Conservation (phyloP, 2,329 filamentous ascomycete genomes). For the Sporothrix luriei region DNA sequence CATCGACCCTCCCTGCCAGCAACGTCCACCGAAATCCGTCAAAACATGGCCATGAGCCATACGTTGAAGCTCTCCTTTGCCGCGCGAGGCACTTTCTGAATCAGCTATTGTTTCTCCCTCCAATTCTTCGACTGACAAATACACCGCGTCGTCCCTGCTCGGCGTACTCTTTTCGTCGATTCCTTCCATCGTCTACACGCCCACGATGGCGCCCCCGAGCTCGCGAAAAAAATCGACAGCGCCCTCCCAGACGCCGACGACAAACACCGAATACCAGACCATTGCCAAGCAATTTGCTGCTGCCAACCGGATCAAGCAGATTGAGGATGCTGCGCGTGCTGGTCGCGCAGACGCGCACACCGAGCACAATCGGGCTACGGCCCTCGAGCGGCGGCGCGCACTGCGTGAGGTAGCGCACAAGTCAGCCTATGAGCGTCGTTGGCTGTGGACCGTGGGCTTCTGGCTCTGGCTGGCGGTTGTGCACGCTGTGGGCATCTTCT, state of each 20-base stretch:
- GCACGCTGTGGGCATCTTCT: conserved; percentile 78
- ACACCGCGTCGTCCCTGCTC: background rate
- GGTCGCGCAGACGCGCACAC: conserved; percentile 40
- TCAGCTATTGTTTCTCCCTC: background rate
- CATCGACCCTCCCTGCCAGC: background rate
- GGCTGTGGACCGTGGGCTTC: conserved; percentile 65
- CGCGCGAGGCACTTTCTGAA: conserved; percentile 23
- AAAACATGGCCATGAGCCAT: conserved; percentile 29
- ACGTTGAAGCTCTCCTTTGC: conserved; percentile 22
- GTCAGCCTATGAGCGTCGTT: conserved; percentile 55
- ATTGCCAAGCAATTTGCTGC: conserved; percentile 58
- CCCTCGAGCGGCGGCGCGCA: conserved; percentile 50
- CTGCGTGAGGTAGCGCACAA: conserved; percentile 54
- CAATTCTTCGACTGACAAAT: background rate
- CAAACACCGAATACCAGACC: conserved; percentile 52
- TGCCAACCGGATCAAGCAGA: conserved; percentile 55
- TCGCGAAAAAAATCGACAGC: conserved; percentile 37
- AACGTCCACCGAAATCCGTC: too few species aligned
- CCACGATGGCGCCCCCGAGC: conserved; percentile 36
- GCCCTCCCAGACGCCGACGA: background rate
- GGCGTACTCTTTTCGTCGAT: background rate
- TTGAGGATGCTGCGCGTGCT: conserved; percentile 43
- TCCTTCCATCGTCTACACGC: background rate
- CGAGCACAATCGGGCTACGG: conserved; percentile 38
- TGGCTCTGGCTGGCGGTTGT: conserved; percentile 71